phyloP scores from a whole-genome alignment of 129 eudicot genomes.

The Artemisia argyi region DNA sequence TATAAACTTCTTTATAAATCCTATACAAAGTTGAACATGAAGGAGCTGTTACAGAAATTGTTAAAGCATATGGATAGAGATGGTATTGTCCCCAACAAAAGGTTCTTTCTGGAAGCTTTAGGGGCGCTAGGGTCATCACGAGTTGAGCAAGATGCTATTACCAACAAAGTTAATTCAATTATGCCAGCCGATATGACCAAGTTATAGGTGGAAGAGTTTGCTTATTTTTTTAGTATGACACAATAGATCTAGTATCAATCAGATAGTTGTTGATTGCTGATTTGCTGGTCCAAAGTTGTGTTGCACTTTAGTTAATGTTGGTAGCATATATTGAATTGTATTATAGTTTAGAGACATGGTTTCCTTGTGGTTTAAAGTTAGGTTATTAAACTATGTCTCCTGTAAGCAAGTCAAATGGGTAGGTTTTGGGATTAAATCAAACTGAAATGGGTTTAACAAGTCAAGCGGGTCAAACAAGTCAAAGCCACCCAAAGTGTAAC shows the following conservation, averaged over 20 bases:
- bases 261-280: background rate
- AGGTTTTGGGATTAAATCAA: background rate
- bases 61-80: slow-evolving; percentile 75
- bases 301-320: background rate
- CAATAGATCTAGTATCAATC: background rate
- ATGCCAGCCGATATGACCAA: slow-evolving; percentile 12
- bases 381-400: background rate
- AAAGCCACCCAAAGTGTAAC: no score
- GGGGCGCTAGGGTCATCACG: slow-evolving; percentile 64
- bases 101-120: slow-evolving; percentile 79
- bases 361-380: background rate
- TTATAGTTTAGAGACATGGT: background rate
- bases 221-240: background rate
- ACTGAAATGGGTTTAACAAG: background rate
- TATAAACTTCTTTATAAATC: slow-evolving; percentile 90
- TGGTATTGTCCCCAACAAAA: slow-evolving; percentile 77
- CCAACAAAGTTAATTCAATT: slow-evolving; percentile 11
- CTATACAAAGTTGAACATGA: slow-evolving; percentile 75
- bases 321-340: background rate
- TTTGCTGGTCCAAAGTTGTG: background rate
- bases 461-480: background rate
- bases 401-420: background rate
- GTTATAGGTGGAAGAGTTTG: slow-evolving; percentile 19
- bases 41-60: slow-evolving; percentile 60
- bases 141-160: slow-evolving; percentile 23